Base-by-base conservation (phyloP, 208 protist species). In the Crithidia mellificae region DNA sequence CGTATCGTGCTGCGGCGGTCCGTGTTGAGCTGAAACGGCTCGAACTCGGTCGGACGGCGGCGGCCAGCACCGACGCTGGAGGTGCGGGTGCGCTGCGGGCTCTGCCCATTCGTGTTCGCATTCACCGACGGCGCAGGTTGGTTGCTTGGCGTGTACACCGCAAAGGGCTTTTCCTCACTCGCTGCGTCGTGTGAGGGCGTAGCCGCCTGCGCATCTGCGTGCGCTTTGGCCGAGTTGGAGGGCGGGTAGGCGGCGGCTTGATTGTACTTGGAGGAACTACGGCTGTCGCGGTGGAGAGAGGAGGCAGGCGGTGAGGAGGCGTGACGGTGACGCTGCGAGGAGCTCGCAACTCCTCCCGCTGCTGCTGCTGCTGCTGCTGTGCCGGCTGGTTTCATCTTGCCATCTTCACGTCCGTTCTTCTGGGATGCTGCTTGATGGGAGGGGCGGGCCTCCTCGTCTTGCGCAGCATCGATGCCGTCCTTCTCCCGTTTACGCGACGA, bases 11-110 rank as follows among this genome's bases (percentile, higher is more conserved):
- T 64, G 61, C 70, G 70, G 3, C 55, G 34, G 25, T 57, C 70
- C 27, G 70, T 75, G 34, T 50, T 63, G 38, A 75, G 47, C 22
- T 68, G 39, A 29, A 68, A 69, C 3, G 70, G 70, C 1, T 61
- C 62, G 43, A 64, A 59, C 27, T n/a, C 34, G 4, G 70, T 63
- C 0, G 55, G 53, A 20, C 39, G 9, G 30, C 20, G 34, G 62
- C 54, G 57, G 34, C 30, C 41, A 14, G 39, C 46, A 47, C 15
- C 53, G 19, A 32, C 54, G 55, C 41, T 50, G 36, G 41, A 41
- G 17, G 24, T 34, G 34, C 62, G 46, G 3, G n/a, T 32, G 44
- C 58, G 58, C 58, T 64, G 58, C 44, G 58, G 58, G 29, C 44
- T 64, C 2, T 20, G 24, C 12, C 58, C 58, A 11, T 64, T 51